Evolutionary conservation across 306 rosid genomes (phyloP).

Genomic region (Abrus pulchellus): DNA sequence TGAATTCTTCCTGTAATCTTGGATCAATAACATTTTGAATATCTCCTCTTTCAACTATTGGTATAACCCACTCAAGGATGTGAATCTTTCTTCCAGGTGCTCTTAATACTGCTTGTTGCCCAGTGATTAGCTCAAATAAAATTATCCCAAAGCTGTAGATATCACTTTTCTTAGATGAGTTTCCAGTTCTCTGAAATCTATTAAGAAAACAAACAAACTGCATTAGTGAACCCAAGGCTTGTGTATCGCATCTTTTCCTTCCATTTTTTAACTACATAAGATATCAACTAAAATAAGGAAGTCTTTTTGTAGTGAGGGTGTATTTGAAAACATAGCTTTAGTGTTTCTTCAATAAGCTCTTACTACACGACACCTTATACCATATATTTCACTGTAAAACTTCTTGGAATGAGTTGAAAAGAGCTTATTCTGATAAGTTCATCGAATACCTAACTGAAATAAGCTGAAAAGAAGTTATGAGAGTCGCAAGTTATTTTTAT

Average conservation of each 20-base stretch:
- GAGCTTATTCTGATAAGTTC: no score
- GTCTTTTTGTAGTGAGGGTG: not conserved
- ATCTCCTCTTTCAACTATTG: constrained; percentile 44
- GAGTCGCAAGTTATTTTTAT: no score
- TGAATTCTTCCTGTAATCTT: constrained; percentile 46
- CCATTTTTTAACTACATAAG: not conserved
- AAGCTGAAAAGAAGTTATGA: no score
- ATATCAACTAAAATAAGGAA: not conserved
- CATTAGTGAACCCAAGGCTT: not conserved
- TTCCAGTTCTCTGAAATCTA: constrained; percentile 37
- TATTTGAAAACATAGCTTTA: no score
- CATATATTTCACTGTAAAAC: no score
- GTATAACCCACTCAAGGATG: constrained; percentile 48
- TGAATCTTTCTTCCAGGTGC: constrained; percentile 7
- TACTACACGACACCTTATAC: no score
- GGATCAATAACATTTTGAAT: constrained; percentile 43
- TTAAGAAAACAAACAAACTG: not conserved
- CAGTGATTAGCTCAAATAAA: constrained; percentile 53
- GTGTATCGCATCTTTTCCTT: not conserved
- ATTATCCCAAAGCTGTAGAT: constrained; percentile 42
- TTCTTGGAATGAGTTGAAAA: no score
- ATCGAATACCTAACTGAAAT: no score
- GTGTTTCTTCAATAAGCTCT: no score
- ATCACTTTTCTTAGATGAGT: constrained; percentile 40
- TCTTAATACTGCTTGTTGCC: constrained; percentile 24